These are phyloP conservation scores for Brassica napus DNA, from an alignment of 345 rosid genomes.

Conservation along the genomic window DNA sequence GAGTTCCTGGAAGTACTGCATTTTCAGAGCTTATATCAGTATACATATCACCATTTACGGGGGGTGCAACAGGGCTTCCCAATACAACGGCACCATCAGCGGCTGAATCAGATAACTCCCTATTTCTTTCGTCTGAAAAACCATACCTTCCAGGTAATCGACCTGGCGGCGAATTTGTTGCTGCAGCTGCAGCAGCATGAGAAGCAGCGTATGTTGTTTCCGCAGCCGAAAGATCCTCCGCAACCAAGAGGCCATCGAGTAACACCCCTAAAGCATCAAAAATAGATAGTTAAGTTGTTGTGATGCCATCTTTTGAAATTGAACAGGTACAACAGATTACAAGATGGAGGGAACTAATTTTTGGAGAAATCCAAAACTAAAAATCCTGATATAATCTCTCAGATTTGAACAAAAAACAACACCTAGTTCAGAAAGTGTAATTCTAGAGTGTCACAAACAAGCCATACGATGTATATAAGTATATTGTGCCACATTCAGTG, in stretches of 20 bases:
- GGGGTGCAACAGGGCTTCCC: slow-evolving; percentile 88
- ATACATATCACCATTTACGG: slow-evolving; percentile 79
- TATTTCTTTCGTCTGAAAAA: slow-evolving; percentile 70
- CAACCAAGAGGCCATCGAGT: slow-evolving; percentile 92
- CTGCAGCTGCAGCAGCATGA: slow-evolving; percentile 88
- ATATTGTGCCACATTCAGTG: slow-evolving; percentile 2
- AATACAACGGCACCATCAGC: slow-evolving; percentile 78
- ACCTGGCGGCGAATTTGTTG: slow-evolving; percentile 54
- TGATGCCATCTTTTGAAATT: slow-evolving; percentile 8
- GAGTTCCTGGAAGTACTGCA: slow-evolving; percentile 68
- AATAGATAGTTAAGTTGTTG: slow-evolving; percentile 12
- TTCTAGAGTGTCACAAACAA: slow-evolving; percentile 2
- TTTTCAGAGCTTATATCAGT: slow-evolving; percentile 85
- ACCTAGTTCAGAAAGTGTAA: slow-evolving; percentile 6
- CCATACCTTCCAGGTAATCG: slow-evolving; percentile 67
- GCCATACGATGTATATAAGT: slow-evolving; percentile 11
- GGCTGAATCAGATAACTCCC: slow-evolving; percentile 56
- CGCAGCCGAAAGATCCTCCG: slow-evolving; percentile 88
- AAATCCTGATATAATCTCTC: not conserved
- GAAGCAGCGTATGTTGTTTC: slow-evolving; percentile 85
- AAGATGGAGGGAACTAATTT: not conserved
- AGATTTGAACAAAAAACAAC: not conserved
- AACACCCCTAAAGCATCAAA: slow-evolving; percentile 60
- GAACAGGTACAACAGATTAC: slow-evolving; percentile 3
- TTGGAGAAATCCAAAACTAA: not conserved